A percentile compares a stretch with the other conserved stretches of the same genome.
These are phyloP conservation scores for Calonectria pauciramosa DNA, from an alignment of 2,329 filamentous ascomycete species.

Conservation along the genomic window DNA sequence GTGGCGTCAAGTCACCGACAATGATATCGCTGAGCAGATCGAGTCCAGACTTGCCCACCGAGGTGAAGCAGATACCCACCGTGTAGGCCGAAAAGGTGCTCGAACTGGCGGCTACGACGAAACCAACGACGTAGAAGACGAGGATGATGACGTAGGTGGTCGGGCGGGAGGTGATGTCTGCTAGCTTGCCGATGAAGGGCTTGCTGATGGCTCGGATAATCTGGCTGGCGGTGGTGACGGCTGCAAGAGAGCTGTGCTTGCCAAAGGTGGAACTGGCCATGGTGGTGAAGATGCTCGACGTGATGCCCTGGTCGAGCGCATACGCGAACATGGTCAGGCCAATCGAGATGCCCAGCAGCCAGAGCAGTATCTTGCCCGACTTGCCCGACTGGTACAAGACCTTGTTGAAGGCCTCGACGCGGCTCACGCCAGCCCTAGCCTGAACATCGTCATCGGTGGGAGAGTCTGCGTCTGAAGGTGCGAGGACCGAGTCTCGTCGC, in stretches of 20 bases:
- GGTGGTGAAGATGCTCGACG: slow-evolving; percentile 50
- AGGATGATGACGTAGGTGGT: slow-evolving; percentile 56
- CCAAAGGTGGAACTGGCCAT: slow-evolving; percentile 52
- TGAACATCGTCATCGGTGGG: background rate
- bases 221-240: slow-evolving; percentile 50
- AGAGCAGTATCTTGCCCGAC: slow-evolving; percentile 51
- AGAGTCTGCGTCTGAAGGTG: background rate
- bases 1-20: slow-evolving; percentile 52
- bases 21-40: slow-evolving; percentile 55
- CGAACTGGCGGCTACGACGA: slow-evolving; percentile 46
- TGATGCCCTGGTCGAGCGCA: slow-evolving; percentile 55
- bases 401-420: slow-evolving; percentile 56
- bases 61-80: slow-evolving; percentile 53
- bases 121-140: slow-evolving; percentile 49
- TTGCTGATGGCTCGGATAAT: slow-evolving; percentile 56
- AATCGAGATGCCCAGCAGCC: slow-evolving; percentile 53
- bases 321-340: slow-evolving; percentile 56
- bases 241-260: slow-evolving; percentile 48
- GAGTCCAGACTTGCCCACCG: slow-evolving; percentile 54
- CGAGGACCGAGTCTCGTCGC: background rate
- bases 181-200: slow-evolving; percentile 55
- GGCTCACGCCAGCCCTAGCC: slow-evolving; percentile 46
- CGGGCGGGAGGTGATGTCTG: slow-evolving; percentile 55
- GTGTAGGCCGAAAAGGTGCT: slow-evolving; percentile 51
- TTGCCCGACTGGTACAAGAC: slow-evolving; percentile 54